A percentile compares a stretch with the other conserved stretches of the same genome.
Conservation (phyloP, 306 rosid species). For the Quercus rubra region DNA sequence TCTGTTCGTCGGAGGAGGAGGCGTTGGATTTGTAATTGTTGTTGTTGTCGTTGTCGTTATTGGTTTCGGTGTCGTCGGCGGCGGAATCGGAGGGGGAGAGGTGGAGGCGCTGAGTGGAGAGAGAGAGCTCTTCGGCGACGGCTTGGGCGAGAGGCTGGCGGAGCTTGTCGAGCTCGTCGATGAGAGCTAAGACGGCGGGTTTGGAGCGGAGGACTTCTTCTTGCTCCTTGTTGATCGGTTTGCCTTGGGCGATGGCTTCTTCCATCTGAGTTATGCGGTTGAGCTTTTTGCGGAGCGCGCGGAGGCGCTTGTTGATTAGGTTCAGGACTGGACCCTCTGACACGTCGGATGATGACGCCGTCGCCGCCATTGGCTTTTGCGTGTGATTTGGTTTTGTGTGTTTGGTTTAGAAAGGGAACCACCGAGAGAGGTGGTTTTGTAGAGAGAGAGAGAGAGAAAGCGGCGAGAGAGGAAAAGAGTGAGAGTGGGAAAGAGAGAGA, state of each 20-base stretch:
- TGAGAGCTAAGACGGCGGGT: slow-evolving; percentile 42
- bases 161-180: slow-evolving; percentile 94
- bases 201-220: slow-evolving; percentile 83
- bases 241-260: slow-evolving; percentile 70
- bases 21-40: not conserved
- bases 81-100: slow-evolving; percentile 22
- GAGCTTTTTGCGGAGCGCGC: slow-evolving; percentile 69
- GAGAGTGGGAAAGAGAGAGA: not conserved
- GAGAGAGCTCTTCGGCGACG: slow-evolving; percentile 58
- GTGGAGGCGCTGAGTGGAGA: slow-evolving; percentile 38
- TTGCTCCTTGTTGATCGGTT: slow-evolving; percentile 73
- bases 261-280: slow-evolving; percentile 78
- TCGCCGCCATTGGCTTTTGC: slow-evolving; percentile 47
- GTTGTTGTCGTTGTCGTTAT: not conserved
- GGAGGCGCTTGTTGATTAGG: slow-evolving; percentile 90
- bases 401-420: slow-evolving; percentile 16
- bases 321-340: slow-evolving; percentile 86
- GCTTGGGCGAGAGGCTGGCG: slow-evolving; percentile 77
- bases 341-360: slow-evolving; percentile 44
- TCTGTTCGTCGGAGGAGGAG: not conserved
- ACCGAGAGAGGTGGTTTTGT: slow-evolving; percentile 12
- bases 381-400: not conserved
- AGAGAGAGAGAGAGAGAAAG: not conserved
- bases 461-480: not conserved
- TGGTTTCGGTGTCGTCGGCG: slow-evolving; percentile 11